A percentile compares a stretch with the other conserved stretches of the same genome.
phyloP scores from a whole-genome alignment of 305 asterid species.

The Solanum hybrid region DNA sequence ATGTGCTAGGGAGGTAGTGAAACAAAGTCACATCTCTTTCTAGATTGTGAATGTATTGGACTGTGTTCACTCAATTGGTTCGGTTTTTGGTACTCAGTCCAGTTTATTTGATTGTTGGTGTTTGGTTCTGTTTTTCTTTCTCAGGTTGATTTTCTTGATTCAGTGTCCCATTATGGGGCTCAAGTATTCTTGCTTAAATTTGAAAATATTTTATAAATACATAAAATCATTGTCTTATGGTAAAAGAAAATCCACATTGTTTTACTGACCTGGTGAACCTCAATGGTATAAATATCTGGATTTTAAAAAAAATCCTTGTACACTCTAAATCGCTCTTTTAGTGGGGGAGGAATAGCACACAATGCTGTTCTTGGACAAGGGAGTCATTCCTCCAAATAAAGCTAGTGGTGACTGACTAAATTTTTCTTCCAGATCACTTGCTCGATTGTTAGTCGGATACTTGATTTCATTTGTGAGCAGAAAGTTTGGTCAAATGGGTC shows the following conservation, averaged over 20 bases:
- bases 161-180: background rate
- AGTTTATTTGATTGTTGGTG: background rate
- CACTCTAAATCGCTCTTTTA: background rate
- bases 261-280: background rate
- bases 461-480: slow-evolving; percentile 41
- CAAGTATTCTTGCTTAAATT: background rate
- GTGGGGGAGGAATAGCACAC: background rate
- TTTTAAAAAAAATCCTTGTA: background rate
- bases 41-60: background rate
- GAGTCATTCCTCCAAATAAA: background rate
- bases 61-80: background rate
- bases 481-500: slow-evolving; percentile 26
- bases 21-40: background rate
- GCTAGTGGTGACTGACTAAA: slow-evolving; percentile 14
- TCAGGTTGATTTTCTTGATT: background rate
- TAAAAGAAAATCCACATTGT: background rate
- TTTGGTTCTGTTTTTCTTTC: background rate
- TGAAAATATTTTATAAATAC: background rate
- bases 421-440: slow-evolving; percentile 51
- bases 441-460: slow-evolving; percentile 39
- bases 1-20: background rate
- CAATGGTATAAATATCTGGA: background rate
- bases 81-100: background rate
- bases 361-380: background rate
- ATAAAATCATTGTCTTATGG: background rate